phyloP scores from a whole-genome alignment of 371 early-diverging fungal genomes.

The Phascolomyces articulosus region DNA sequence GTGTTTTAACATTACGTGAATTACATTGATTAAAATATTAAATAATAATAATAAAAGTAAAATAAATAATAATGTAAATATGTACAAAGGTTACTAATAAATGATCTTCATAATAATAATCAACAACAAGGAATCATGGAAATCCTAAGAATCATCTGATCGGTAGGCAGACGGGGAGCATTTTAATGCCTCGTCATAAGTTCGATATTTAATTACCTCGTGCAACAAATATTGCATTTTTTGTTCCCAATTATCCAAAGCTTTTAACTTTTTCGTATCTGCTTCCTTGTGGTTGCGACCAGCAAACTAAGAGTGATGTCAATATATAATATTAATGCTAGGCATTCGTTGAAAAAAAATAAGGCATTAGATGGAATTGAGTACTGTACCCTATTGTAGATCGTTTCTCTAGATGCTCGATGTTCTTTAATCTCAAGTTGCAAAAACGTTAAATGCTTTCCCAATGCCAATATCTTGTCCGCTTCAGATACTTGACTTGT shows the following conservation, averaged over 20 bases:
- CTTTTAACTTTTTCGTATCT: constrained; percentile 6
- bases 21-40: no score
- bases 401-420: constrained; percentile 15
- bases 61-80: no score
- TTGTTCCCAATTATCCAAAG: constrained; percentile 19
- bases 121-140: no score
- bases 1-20: no score
- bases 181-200: constrained; percentile 12
- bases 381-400: constrained; percentile 13
- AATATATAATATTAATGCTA: no score
- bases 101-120: no score
- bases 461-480: constrained; percentile 16
- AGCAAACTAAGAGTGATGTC: constrained; percentile 9
- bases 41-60: no score
- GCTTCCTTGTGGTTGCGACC: neutral
- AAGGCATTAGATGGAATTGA: no score
- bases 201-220: constrained; percentile 18
- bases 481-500: constrained; percentile 13
- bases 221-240: constrained; percentile 22
- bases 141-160: neutral
- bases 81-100: no score
- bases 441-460: neutral
- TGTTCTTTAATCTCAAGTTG: constrained; percentile 24
- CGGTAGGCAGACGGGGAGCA: neutral
- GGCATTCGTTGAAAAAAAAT: constrained; percentile 5